These are phyloP conservation scores for Leccinum rimulosum DNA, from an alignment of 768 basidiomycete species.

Conservation along the genomic window DNA sequence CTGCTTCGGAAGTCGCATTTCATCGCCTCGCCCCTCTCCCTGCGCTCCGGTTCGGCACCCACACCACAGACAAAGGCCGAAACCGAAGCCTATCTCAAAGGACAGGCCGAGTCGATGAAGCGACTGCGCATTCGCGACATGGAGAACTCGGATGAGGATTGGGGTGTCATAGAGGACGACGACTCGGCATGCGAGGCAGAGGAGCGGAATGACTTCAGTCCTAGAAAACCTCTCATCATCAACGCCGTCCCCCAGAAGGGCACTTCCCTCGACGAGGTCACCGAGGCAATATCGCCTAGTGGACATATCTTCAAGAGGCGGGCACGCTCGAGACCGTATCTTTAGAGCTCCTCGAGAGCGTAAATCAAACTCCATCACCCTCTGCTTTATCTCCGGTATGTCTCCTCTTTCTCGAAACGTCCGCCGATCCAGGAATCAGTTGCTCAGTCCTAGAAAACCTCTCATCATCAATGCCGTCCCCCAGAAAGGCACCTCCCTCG, in stretches of 20 bases:
- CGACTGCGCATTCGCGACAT: conserved; percentile 59
- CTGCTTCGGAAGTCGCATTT: conserved; percentile 35
- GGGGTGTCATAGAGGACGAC: conserved; percentile 39
- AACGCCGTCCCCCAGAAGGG: no score
- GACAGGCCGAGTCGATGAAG: conserved; percentile 65
- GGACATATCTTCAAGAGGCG: no score
- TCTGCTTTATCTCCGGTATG: no score
- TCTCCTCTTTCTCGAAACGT: no score
- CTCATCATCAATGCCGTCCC: conserved; percentile 23
- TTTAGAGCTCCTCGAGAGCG: no score
- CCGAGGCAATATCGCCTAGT: no score
- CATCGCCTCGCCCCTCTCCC: conserved; percentile 35
- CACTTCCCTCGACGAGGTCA: no score
- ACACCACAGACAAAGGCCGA: conserved; percentile 36
- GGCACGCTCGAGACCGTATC: no score
- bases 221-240: no score
- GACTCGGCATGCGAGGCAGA: conserved; percentile 55
- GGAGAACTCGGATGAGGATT: conserved; percentile 45
- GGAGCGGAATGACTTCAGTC: conserved; percentile 32
- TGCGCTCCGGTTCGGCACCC: conserved; percentile 30
- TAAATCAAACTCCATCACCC: no score
- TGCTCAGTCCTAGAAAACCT: conserved; percentile 31
- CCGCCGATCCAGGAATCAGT: conserved; percentile 22
- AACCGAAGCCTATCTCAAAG: conserved; percentile 38
- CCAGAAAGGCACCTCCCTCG: conserved; percentile 42